phyloP scores from a whole-genome alignment of 1,139 yeast species.

The Yamadazyma trypodendri region DNA sequence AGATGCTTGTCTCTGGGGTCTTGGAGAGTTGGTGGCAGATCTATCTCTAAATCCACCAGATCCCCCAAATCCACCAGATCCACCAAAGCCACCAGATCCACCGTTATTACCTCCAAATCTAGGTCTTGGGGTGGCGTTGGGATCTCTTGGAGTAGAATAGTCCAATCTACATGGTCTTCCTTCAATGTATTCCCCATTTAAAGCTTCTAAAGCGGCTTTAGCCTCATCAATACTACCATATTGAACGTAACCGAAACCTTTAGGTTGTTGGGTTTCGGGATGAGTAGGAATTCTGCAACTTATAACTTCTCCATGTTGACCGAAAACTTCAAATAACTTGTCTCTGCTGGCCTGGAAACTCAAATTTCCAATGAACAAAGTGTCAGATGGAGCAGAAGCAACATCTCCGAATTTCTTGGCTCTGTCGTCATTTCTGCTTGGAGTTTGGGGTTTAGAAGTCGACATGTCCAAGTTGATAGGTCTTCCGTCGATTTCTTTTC shows the following conservation, averaged over 20 bases:
- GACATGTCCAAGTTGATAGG: constrained; percentile 93
- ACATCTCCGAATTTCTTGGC: constrained; percentile 88
- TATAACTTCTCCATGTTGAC: constrained; percentile 74
- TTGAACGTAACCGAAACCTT: constrained; percentile 98
- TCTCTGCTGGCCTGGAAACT: constrained; percentile 88
- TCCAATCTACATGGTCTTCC: constrained; percentile 96
- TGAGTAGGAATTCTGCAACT: constrained; percentile 96
- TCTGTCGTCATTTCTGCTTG: constrained; percentile 59
- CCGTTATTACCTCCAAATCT: constrained; percentile 34
- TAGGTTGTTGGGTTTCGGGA: constrained; percentile 98
- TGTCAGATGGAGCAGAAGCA: constrained; percentile 90
- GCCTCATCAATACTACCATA: constrained; percentile 86
- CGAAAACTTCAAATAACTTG: constrained; percentile 66
- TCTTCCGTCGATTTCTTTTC: constrained; percentile 95
- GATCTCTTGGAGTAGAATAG: constrained; percentile 87
- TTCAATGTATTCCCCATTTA: constrained; percentile 85
- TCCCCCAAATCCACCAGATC: constrained; percentile 20
- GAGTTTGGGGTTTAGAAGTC: constrained; percentile 68
- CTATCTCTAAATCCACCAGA: constrained; percentile 47
- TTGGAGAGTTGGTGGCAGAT: constrained; percentile 47
- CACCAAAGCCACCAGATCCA: constrained; percentile 27
- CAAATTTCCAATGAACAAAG: constrained; percentile 92
- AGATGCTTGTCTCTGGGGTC: constrained; percentile 52
- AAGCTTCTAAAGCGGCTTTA: constrained; percentile 78
- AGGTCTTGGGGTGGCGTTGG: constrained; percentile 43